Percentiles rank a stretch among this genome's conserved stretches.
phyloP scores from a whole-genome alignment of 1,139 yeast species.

The Kazachstania sp. region DNA sequence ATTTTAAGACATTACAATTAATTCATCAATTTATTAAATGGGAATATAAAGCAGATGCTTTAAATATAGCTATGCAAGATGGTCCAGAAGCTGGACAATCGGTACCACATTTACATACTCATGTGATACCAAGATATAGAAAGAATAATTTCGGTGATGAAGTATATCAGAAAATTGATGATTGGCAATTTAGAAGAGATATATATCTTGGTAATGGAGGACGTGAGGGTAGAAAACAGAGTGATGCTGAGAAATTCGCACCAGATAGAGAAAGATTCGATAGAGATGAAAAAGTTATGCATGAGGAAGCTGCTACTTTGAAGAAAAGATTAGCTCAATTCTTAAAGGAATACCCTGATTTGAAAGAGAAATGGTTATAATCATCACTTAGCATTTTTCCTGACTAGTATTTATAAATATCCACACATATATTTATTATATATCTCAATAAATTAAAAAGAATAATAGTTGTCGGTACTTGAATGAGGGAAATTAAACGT shows the following conservation, averaged over 20 bases:
- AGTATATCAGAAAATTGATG: conserved; percentile 56
- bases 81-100: conserved; percentile 95
- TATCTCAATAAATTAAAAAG: background rate
- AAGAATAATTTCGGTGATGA: conserved; percentile 63
- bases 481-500: background rate
- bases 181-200: conserved; percentile 31
- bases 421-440: background rate
- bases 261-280: conserved; percentile 46
- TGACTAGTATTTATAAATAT: background rate
- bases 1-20: conserved; percentile 65
- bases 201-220: conserved; percentile 19
- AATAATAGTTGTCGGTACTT: background rate
- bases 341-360: conserved; percentile 8
- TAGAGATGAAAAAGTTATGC: conserved; percentile 56
- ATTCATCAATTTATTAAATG: conserved; percentile 57
- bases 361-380: conserved; percentile 3
- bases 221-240: conserved; percentile 28
- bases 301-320: conserved; percentile 38
- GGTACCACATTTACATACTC: conserved; percentile 89
- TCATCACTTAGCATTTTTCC: background rate
- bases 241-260: conserved; percentile 26
- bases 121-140: conserved; percentile 71
- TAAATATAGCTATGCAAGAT: conserved; percentile 88
- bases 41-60: conserved; percentile 65
- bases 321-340: conserved; percentile 45